Evolutionary conservation across 352 stramenopile genomes (phyloP).

Genomic region (Phytophthora pinifolia): DNA sequence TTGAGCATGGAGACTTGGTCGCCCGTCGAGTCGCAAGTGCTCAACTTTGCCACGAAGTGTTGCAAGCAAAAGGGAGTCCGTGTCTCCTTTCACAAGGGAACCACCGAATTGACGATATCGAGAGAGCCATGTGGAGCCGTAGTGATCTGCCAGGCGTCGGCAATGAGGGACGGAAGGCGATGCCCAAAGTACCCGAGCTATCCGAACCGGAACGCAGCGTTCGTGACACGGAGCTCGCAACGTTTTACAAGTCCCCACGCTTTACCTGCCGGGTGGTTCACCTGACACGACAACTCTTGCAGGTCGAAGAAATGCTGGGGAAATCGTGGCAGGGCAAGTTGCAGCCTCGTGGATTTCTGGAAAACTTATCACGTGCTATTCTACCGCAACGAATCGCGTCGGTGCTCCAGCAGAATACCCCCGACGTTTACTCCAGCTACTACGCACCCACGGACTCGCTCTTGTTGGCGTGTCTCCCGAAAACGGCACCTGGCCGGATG

Average conservation of each 20-base stretch:
- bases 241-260: conserved; percentile 30
- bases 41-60: conserved; percentile 19
- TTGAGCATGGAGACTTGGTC: conserved; percentile 48
- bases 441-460: conserved; percentile 58
- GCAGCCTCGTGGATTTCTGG: conserved; percentile 38
- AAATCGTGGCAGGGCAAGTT: conserved; percentile 51
- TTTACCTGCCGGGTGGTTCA: conserved; percentile 40
- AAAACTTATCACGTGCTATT: conserved; percentile 40
- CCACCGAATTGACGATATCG: conserved; percentile 44
- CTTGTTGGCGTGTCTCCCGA: conserved; percentile 44
- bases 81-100: conserved; percentile 22
- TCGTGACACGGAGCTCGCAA: conserved; percentile 56
- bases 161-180: conserved; percentile 58
- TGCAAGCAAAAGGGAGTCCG: conserved; percentile 21
- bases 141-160: conserved; percentile 71
- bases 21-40: conserved; percentile 33
- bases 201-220: conserved; percentile 46
- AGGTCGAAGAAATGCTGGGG: conserved; percentile 60
- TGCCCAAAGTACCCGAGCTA: conserved; percentile 43
- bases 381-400: conserved; percentile 60
- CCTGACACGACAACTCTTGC: conserved; percentile 56
- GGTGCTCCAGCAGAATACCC: conserved; percentile 45
- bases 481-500: conserved; percentile 55
- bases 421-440: conserved; percentile 46
- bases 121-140: conserved; percentile 54